Base-by-base conservation (phyloP, 1,139 yeast species). In the Taphrina communis region DNA sequence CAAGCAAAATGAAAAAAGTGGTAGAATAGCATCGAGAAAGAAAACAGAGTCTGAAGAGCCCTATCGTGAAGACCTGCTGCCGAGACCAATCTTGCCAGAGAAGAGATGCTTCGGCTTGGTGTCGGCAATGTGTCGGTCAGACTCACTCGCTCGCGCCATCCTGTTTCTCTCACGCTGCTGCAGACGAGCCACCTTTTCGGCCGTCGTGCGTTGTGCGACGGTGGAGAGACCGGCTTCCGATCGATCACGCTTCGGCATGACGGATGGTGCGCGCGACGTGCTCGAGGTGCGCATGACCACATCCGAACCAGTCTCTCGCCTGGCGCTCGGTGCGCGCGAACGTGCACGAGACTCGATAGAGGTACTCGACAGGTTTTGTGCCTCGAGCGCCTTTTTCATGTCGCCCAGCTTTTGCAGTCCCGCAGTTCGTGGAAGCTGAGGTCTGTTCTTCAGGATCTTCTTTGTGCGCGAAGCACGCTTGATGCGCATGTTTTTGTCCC, bases 141-240 rank as follows among this genome's bases (percentile, higher is more conserved):
- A 90, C 82, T 95, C 99, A 82, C 98, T 97, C 74, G 86, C 90
- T 81, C 97, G 88, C 56, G 98, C 97, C 77, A 84, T 81, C 82
- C 94, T 88, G 81, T 93, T 91, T 82, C 98, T 87, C 77, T 90
- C 96, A 81, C 97, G 87, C 85, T 97, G 92, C 79, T 90, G 94
- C 75, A 90, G 80, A 82, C 92, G 92, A 77, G 86, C 88, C 80
- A 92, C 82, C 83, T 95, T 88, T 75, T 89, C 96, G 70, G 97
- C 94, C 81, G 89, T 92, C 66, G 88, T 81, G 80, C 96, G 86
- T 78, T 87, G 80, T n/a, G 90, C 86, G 73, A 90, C 93, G 78
- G 89, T 93, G 14, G 73, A 72, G 74, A 92, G 86, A 85, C 97
- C 97, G 77, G 88, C 97, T 75, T 86, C 84, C 78, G 88, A 85